Base-by-base conservation (phyloP, 164 flowering plant genomes). In the Kalanchoe fedtschenkoi region DNA sequence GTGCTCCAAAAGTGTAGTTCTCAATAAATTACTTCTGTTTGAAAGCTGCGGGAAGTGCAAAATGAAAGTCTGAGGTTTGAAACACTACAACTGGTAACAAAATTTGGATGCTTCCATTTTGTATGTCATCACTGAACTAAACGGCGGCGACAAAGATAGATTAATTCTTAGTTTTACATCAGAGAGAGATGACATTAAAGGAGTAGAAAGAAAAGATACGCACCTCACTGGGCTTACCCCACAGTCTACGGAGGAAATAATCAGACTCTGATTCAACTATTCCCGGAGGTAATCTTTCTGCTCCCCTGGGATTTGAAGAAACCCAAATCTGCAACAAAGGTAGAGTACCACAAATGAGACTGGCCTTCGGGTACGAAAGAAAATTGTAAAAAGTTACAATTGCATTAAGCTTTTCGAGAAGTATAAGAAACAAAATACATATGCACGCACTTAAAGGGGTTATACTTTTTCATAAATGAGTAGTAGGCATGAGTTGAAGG, bases 151-250 rank as follows among this genome's bases (percentile, higher is more conserved):
- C 3, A 15, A 42, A 19, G n/a, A 42, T 42, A 42, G 46, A 39
- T 15, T 39, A 39, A 19, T 32, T 14, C 13, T 58, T 47, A 5
- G 9, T 43, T 14, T 21, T 10, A 47, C 54, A 47, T 22, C 10
- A 21, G 6, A n/a, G 10, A 58, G 28, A 13, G 14, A 30, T 1
- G 33, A 13, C 4, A 13, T 9, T 17, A 17, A 33, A 33, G 24
- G 32, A 14, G 61, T 58, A 15, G 60, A 58, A 58, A 58, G 24
- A 2, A 30, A 21, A 47, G 39, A 69, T 30, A 66, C 75, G 62
- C 61, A 93, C 97, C 97, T 93, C 96, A 58, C 70, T 75, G 26
- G 99, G 99, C 26, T 80, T 70, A 58, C 97, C 99, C 90, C 90
- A 90, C 73, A 86, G 74, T 76, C 97, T 85, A 54, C 87, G 93